These are phyloP conservation scores for Rhododendron mucronatum DNA, from an alignment of 148 eudicot species.

Conservation along the genomic window DNA sequence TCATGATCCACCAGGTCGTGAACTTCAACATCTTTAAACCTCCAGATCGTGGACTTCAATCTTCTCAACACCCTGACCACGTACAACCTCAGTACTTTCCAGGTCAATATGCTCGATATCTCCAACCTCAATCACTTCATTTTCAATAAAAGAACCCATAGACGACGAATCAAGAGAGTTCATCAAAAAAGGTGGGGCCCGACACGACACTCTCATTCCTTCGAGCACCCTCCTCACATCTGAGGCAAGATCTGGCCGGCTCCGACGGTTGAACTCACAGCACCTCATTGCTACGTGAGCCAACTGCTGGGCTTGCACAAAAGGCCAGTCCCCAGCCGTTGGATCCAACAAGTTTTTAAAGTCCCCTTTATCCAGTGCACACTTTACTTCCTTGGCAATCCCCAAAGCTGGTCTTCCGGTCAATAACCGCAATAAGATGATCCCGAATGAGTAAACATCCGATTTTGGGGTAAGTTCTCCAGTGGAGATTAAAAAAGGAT, in stretches of 20 bases:
- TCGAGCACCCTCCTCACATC: conserved; percentile 78
- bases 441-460: conserved; percentile 79
- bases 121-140: background rate
- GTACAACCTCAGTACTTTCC: background rate
- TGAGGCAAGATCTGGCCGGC: conserved; percentile 63
- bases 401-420: conserved; percentile 68
- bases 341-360: conserved; percentile 17
- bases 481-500: conserved; percentile 59
- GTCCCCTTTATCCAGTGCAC: conserved; percentile 39
- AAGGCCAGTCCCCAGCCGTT: conserved; percentile 96
- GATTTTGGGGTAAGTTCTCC: conserved; percentile 80
- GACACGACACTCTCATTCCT: conserved; percentile 59
- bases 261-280: conserved; percentile 41
- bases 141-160: background rate
- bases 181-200: conserved; percentile 33
- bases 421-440: conserved; percentile 61
- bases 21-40: background rate
- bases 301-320: conserved; percentile 59
- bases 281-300: conserved; percentile 65
- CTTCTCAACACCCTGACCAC: background rate
- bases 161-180: background rate
- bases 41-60: background rate
- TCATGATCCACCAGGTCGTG: background rate
- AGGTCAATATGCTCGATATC: background rate
- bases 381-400: conserved; percentile 55